phyloP scores from a whole-genome alignment of 2,329 filamentous ascomycete genomes.

The Mycosphaerella sp. region DNA sequence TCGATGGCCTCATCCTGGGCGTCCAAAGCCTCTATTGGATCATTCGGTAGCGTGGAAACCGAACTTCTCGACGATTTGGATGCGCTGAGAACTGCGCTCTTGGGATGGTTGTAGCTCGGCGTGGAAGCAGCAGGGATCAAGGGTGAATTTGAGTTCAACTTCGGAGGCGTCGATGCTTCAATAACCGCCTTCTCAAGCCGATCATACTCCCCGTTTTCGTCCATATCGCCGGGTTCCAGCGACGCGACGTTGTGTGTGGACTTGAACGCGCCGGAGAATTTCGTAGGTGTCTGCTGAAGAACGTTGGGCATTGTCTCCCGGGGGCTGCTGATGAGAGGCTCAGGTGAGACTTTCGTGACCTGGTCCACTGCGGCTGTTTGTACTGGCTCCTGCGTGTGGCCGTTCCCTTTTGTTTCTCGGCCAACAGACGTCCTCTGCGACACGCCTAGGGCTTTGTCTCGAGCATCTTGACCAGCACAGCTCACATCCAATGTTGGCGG shows the following conservation, averaged over 20 bases:
- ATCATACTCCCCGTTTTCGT: conserved; percentile 15
- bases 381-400: neutral
- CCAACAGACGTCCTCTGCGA: neutral
- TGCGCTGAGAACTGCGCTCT: conserved; percentile 23
- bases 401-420: neutral
- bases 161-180: conserved; percentile 19
- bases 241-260: neutral
- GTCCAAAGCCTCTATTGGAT: conserved; percentile 47
- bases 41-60: conserved; percentile 29
- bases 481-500: neutral
- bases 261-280: neutral
- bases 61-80: neutral
- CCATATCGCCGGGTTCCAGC: neutral
- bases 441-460: too few relatives aligned
- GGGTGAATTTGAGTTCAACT: conserved; percentile 9
- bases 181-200: conserved; percentile 23
- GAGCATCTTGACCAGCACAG: conserved; percentile 6
- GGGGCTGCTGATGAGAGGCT: neutral
- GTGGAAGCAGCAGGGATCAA: conserved; percentile 10
- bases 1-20: conserved; percentile 48
- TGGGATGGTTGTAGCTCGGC: conserved; percentile 23
- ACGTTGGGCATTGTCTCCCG: conserved; percentile 1
- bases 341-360: neutral
- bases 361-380: neutral
- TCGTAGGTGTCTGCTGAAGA: neutral